Evolutionary conservation across 2,329 filamentous ascomycete genomes (phyloP), one percentile per base, ranked within the genome.

Genomic region (Diplodia mutila): DNA sequence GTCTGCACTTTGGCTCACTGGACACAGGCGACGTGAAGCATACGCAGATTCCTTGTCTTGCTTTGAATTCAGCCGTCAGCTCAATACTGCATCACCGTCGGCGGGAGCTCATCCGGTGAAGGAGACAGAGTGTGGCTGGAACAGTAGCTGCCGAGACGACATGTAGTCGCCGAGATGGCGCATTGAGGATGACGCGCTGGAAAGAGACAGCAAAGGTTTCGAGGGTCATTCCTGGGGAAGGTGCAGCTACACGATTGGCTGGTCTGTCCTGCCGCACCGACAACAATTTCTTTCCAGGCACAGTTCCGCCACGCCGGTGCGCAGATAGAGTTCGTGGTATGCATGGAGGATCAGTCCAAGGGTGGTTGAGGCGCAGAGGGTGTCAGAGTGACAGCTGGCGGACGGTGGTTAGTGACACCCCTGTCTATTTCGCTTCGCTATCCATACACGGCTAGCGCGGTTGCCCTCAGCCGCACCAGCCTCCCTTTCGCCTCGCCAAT

Each of bases 231-330:
- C 8, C 14, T 27, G 29, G 29, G 25, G 23, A 29, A 23, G 46
- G 16, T 51, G 59, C 59, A 63, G 25, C 46, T 63, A 25, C 59
- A 18, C 49, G 42, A 63, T 63, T 63, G 59, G 59, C 59, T 29
- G 32, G 42, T n/a, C 14, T 37, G 25, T 51, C 42, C 59, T 46
- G 59, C 3, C 39, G 27, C 27, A n/a, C 46, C 27, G 46, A 37
- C 32, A 42, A 37, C 27, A 63, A 49, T 51, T 63, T n/a, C 29
- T 4, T 34, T 23, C 34, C 27, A 51, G n/a, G 46, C 27, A 51
- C 4, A 9, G 4, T 23, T 25, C 39, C 29, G 9, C 18, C 2
- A 39, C 11, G 46, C 2, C 12, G 37, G 54, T 11, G 32, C 54
- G 34, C 25, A 42, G 34, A 61, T 49, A 29, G 46, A n/a, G 27